Evolutionary conservation across 345 rosid genomes (phyloP), one percentile per base, ranked within the genome.

Genomic region (thale cress (Arabidopsis thaliana)): DNA sequence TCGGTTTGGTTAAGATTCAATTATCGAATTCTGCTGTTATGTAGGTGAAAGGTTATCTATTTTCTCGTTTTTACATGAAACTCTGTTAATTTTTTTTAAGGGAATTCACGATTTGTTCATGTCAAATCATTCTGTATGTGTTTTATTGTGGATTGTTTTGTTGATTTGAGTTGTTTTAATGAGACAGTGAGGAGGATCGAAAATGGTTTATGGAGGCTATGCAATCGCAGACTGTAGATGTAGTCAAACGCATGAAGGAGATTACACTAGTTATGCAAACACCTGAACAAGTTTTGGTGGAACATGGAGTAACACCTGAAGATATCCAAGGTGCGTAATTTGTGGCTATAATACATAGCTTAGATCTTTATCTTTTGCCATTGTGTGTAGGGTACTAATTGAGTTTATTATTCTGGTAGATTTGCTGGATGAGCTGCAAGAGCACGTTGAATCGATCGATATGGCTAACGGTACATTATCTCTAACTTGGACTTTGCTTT

Each of bases 181-280:
- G 82, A 58, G 16, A 51, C 69, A 95, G 97, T 7, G 99, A 95
- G 84, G 99, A 95, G 80, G 98, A 95, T 82, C 70, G 93, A 55
- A 93, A 38, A 82, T 95, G 98, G 99, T 95, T 95, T 72, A 86
- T 85, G 97, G 99, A 95, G 81, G 98, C 99, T 25, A 90, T 95
- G 98, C 99, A 95, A 73, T 63, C 96, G 12, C 96, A 89, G 75
- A 87, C 73, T 8, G 69, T 93, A 49, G 98, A 95, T 73, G 96
- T 93, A 68, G 75, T 89, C 65, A 81, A 83, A 84, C 91, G 99
- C n/a, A 92, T 95, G 98, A 95, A 95, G 65, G 98, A 91, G 90
- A 89, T 94, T 41, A 87, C 91, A 49, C 67, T 87, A 7, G 96
- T 94, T 44, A 91, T 94, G 97, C 89, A 90, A 76, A 83, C 93